A percentile compares a stretch with the other conserved stretches of the same genome.
Conservation (phyloP, 805 yeast species). For the Lipomyces sp. region DNA sequence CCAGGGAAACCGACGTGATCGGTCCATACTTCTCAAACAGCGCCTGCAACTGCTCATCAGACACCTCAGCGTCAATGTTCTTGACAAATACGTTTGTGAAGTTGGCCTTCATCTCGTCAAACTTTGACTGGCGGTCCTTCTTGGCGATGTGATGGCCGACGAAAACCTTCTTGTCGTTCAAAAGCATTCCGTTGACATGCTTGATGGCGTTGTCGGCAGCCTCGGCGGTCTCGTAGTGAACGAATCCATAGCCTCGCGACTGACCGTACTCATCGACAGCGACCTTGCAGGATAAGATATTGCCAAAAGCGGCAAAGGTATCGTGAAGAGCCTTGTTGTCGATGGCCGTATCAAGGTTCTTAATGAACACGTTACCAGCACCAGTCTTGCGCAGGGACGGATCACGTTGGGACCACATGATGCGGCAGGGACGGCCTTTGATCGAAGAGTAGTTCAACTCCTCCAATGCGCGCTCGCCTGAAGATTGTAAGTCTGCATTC, state of each 20-base stretch:
- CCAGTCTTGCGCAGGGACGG: slow-evolving; percentile 93
- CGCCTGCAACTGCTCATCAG: slow-evolving; percentile 52
- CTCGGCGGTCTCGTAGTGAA: slow-evolving; percentile 90
- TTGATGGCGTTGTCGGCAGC: slow-evolving; percentile 93
- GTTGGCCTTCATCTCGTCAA: slow-evolving; percentile 84
- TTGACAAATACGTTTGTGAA: slow-evolving; percentile 95
- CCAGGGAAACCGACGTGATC: slow-evolving; percentile 78
- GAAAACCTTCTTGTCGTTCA: slow-evolving; percentile 91
- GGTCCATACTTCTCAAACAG: slow-evolving; percentile 72
- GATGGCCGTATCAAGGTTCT: slow-evolving; percentile 96
- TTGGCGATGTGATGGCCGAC: slow-evolving; percentile 92
- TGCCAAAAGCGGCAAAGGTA: slow-evolving; percentile 95
- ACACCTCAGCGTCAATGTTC: slow-evolving; percentile 71
- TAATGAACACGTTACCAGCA: slow-evolving; percentile 94
- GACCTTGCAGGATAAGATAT: slow-evolving; percentile 92
- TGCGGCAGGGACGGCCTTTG: slow-evolving; percentile 96
- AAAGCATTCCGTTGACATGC: slow-evolving; percentile 96
- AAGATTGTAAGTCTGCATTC: background rate
- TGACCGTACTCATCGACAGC: slow-evolving; percentile 89
- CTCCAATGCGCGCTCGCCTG: slow-evolving; percentile 76
- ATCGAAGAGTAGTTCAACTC: slow-evolving; percentile 90
- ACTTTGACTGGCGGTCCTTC: slow-evolving; percentile 90
- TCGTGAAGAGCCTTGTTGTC: slow-evolving; percentile 99
- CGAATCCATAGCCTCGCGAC: slow-evolving; percentile 96
- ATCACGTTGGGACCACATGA: slow-evolving; percentile 99